phyloP scores from a whole-genome alignment of 2,329 filamentous ascomycete genomes.

The Xylariales sp. region DNA sequence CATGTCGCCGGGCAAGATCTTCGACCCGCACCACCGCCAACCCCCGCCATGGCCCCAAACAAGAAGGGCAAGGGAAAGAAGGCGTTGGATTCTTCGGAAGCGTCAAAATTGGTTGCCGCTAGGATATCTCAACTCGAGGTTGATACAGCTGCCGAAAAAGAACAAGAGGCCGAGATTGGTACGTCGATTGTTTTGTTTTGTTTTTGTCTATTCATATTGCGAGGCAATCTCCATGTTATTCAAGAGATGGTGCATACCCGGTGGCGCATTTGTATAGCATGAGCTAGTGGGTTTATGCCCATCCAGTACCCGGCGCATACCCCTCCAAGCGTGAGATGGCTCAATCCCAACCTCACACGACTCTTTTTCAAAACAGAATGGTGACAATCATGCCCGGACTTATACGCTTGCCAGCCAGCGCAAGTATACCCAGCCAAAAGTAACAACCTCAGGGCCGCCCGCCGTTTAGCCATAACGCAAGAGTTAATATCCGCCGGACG shows the following conservation, averaged over 20 bases:
- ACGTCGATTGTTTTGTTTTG: slow-evolving; percentile 41
- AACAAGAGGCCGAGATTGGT: slow-evolving; percentile 97
- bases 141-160: slow-evolving; percentile 92
- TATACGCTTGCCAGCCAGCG: background rate
- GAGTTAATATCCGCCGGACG: background rate
- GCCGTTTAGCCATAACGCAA: background rate
- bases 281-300: background rate
- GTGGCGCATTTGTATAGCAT: slow-evolving; percentile 6
- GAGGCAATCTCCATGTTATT: slow-evolving; percentile 4
- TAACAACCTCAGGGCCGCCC: background rate
- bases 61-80: slow-evolving; percentile 92
- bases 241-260: background rate
- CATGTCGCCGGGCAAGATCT: slow-evolving; percentile 55
- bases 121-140: slow-evolving; percentile 96
- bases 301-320: slow-evolving; percentile 9
- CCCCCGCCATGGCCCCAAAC: slow-evolving; percentile 60
- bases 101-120: slow-evolving; percentile 89
- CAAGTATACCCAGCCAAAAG: background rate
- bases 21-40: slow-evolving; percentile 57
- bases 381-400: background rate
- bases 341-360: background rate
- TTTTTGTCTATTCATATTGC: background rate
- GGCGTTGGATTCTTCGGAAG: slow-evolving; percentile 84
- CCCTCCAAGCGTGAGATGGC: background rate
- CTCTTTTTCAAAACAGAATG: background rate